Evolutionary conservation across 352 stramenopile species (phyloP), one percentile per base, ranked within the genome.

Genomic region (Thalassiosira mediterranea): DNA sequence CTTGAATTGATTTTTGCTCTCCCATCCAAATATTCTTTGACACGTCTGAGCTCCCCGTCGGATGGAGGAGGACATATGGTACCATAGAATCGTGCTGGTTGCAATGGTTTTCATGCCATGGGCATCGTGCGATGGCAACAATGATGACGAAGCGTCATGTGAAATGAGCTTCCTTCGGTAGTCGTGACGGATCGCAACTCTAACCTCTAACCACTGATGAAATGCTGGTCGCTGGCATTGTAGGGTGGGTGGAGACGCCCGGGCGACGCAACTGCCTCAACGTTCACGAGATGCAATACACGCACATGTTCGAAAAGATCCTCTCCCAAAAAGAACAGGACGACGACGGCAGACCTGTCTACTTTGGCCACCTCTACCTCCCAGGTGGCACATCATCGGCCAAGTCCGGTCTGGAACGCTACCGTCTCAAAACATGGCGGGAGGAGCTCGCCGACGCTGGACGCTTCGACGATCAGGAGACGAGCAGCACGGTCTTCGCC

Each of bases 241-340:
- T n/a, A n/a, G 61, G 66, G 13, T 90, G 84, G 84, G 79, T 79
- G 1, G 83, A 92, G 75, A 68, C 84, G 11, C 86, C 84, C 8
- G 86, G 86, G 42, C 66, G 86, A 59, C 77, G 81, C 5, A 92
- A 92, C 68, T 86, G 88, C 29, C 57, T 90, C 15, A 87, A 88
- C 47, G 76, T 92, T 19, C 81, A 88, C 38, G 86, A 92, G 56
- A 63, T 60, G 4, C 44, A 79, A 19, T 92, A 92, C 47, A 92
- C 83, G 1, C 79, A 92, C 59, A 88, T 90, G 83, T 87, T 89
- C 64, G 69, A 84, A 29, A 76, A 3, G 0, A 79, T 89, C 21
- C 23, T 87, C 3, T 64, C 65, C 21, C 53, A 40, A 80, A 85
- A 37, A 3, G 31, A 56, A 17, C 4, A 4, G 17, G 54, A 3